Conservation (phyloP, 1,284 basidiomycete species). For the Puccinia novopanici region DNA sequence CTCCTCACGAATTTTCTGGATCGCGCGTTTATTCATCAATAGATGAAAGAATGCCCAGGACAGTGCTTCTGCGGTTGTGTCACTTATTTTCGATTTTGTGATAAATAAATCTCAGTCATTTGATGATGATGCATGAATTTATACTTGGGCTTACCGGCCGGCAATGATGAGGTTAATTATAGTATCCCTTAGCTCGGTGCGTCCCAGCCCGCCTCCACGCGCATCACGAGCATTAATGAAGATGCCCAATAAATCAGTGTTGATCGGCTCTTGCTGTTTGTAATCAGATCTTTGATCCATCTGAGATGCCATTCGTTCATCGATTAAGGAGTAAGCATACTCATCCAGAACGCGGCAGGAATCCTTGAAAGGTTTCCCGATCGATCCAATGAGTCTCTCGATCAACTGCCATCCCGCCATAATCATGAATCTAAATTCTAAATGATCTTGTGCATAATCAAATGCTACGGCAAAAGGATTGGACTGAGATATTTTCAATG, state of each 20-base stretch:
- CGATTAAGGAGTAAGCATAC: constrained; percentile 33
- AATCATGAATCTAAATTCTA: constrained; percentile 20
- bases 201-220: constrained; percentile 16
- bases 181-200: constrained; percentile 33
- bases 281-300: background rate
- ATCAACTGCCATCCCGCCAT: background rate
- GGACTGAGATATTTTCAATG: background rate
- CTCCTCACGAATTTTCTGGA: constrained; percentile 29
- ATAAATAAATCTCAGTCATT: no score
- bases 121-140: background rate
- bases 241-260: constrained; percentile 7
- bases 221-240: constrained; percentile 29
- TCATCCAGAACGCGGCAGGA: constrained; percentile 16
- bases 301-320: constrained; percentile 26
- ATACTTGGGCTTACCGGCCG: constrained; percentile 29
- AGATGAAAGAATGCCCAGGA: constrained; percentile 46
- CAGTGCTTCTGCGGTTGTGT: constrained; percentile 46
- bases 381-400: background rate
- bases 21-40: constrained; percentile 20
- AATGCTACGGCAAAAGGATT: constrained; percentile 27
- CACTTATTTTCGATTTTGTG: constrained; percentile 3
- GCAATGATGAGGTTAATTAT: constrained; percentile 43
- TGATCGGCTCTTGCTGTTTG: background rate
- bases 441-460: constrained; percentile 28
- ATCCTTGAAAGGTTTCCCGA: constrained; percentile 8